Conservation (phyloP, 148 eudicot genomes). For the Cornus kousa region DNA sequence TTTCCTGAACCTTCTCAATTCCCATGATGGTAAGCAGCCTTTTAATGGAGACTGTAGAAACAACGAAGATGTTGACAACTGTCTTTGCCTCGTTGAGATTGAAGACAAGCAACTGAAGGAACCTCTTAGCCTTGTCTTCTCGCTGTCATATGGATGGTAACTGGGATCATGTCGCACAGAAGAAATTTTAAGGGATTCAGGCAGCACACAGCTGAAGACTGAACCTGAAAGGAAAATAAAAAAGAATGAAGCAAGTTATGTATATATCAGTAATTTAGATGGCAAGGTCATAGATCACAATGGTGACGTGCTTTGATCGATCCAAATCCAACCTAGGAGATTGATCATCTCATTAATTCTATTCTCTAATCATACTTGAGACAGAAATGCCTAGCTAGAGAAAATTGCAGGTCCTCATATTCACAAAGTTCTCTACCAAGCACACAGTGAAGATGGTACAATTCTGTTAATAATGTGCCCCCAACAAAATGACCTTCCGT, state of each 20-base stretch:
- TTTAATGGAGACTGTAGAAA: slow-evolving; percentile 73
- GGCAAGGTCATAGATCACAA: not conserved
- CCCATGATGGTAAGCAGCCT: slow-evolving; percentile 61
- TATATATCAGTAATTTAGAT: not conserved
- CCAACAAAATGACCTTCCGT: not conserved
- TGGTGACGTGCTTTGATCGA: not conserved
- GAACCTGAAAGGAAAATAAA: slow-evolving; percentile 43
- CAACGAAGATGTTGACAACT: slow-evolving; percentile 72
- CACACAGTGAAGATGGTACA: no score
- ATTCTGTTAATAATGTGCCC: not conserved
- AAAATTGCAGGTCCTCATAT: no score
- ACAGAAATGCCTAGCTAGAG: not conserved
- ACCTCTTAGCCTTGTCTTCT: slow-evolving; percentile 61
- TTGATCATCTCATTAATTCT: not conserved
- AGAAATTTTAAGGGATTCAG: slow-evolving; percentile 65
- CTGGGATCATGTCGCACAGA: slow-evolving; percentile 55
- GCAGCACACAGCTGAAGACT: slow-evolving; percentile 67
- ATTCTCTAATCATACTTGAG: no score
- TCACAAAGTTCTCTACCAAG: not conserved
- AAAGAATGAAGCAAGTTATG: not conserved
- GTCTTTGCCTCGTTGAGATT: slow-evolving; percentile 69
- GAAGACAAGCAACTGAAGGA: slow-evolving; percentile 71
- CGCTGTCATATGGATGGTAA: slow-evolving; percentile 41
- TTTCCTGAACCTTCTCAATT: slow-evolving; percentile 49
- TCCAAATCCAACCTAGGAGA: not conserved